Evolutionary conservation across 495 filamentous ascomycete genomes (phyloP), one percentile per base, ranked within the genome.

Genomic region (Elasticomyces elasticus): DNA sequence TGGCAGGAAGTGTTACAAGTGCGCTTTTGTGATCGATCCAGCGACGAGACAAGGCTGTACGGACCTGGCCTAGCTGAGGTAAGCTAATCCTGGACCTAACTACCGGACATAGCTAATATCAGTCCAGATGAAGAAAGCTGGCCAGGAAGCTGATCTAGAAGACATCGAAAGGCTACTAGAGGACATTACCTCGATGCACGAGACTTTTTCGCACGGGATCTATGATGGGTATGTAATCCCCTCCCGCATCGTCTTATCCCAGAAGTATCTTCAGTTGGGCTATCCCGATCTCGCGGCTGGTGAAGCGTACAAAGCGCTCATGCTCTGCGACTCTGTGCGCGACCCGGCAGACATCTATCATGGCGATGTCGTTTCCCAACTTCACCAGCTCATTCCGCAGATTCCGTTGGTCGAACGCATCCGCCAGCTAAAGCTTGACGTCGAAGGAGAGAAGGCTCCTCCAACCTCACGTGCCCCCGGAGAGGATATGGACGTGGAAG

Each of bases 281-380:
- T 96, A 92, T 67, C 87, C 87, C 1, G 92, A 98, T 67, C 76
- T 98, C 15, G 87, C 87, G 2, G 84, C 85, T 24, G 88, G 87
- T 37, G 92, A 95, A 68, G 86, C 88, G 1, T 97, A 98, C 66
- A 82, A 86, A 38, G 87, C 89, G 1, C 76, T 98, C 1, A 79
- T 95, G 11, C 72, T 97, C 38, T 73, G 83, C 19, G 92, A 98
- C 61, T 88, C 91, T 50, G 76, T 89, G 23, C 65, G 75, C 51
- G 83, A 92, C 51, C 80, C 84, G 55, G 65, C 71, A 7, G 71
- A 68, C 23, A 84, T 86, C 65, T 86, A 82, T 59, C 79, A 86
- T 62, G 71, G 80, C 7, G 58, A 71, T 48, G 80, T 79, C 19
- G 43, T 25, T 26, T 6, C 20, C 20, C 13, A 43, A 11, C 51